These are phyloP conservation scores for Populus pruinosa DNA, from an alignment of 345 rosid species.

Conservation along the genomic window DNA sequence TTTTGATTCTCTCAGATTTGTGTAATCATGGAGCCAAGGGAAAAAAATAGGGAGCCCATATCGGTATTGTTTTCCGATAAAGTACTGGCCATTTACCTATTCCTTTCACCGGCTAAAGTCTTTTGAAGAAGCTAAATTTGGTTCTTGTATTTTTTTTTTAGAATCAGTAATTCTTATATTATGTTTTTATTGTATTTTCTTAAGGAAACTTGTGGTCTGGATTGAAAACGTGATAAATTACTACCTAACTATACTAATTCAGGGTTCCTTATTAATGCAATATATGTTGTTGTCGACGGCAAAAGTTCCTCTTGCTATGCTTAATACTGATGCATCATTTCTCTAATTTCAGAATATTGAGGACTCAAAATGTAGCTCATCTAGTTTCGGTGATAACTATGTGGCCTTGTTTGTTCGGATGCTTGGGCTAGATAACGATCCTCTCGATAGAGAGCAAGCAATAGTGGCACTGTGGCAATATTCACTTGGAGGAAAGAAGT, in stretches of 20 bases:
- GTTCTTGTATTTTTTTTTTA: neutral
- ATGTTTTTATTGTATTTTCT: neutral
- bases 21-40: neutral
- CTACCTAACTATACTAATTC: neutral
- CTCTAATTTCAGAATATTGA: slow-evolving; percentile 43
- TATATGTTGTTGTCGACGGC: neutral
- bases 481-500: slow-evolving; percentile 75
- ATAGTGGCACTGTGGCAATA: slow-evolving; percentile 72
- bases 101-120: neutral
- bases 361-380: slow-evolving; percentile 33
- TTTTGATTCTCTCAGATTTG: neutral
- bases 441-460: slow-evolving; percentile 81
- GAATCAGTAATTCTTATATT: neutral
- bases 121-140: neutral
- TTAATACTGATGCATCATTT: slow-evolving; percentile 13
- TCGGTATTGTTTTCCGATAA: neutral
- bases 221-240: neutral
- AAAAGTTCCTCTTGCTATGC: slow-evolving; percentile 9
- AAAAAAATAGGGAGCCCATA: neutral
- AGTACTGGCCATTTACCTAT: neutral
- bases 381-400: slow-evolving; percentile 53
- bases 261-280: neutral
- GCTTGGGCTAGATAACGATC: slow-evolving; percentile 86
- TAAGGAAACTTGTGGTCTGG: neutral
- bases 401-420: slow-evolving; percentile 73